phyloP scores from a whole-genome alignment of 805 yeast species.

The Kazachstania africana region DNA sequence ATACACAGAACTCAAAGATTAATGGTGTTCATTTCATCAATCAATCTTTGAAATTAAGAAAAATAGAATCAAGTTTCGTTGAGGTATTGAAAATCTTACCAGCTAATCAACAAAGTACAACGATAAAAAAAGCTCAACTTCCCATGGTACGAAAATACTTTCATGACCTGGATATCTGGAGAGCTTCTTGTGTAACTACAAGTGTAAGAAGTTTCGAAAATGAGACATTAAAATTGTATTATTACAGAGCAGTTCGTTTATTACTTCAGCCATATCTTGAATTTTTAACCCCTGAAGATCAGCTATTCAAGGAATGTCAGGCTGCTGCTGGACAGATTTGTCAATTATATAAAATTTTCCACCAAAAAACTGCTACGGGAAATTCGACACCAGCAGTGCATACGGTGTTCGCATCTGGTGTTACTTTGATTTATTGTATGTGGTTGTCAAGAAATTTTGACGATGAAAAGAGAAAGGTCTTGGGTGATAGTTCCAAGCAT shows the following conservation, averaged over 20 bases:
- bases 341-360: constrained; percentile 49
- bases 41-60: constrained; percentile 43
- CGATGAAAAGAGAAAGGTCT: constrained; percentile 39
- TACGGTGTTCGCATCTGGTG: constrained; percentile 57
- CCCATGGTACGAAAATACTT: constrained; percentile 41
- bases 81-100: constrained; percentile 36
- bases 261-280: constrained; percentile 56
- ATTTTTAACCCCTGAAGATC: constrained; percentile 48
- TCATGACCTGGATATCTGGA: constrained; percentile 46
- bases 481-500: constrained; percentile 48
- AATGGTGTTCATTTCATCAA: constrained; percentile 38
- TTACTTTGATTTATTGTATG: constrained; percentile 51
- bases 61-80: constrained; percentile 50
- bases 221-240: constrained; percentile 46
- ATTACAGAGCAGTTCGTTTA: constrained; percentile 47
- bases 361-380: constrained; percentile 49
- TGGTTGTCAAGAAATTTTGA: constrained; percentile 57
- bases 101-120: constrained; percentile 10
- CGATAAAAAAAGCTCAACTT: constrained; percentile 28
- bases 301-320: constrained; percentile 52
- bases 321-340: constrained; percentile 64
- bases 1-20: constrained; percentile 8
- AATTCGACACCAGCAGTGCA: constrained; percentile 58
- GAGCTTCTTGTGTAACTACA: constrained; percentile 32
- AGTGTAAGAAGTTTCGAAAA: constrained; percentile 37